These are phyloP conservation scores for Groenewaldozyma auringiensis DNA, from an alignment of 1,139 yeast species.

Conservation along the genomic window DNA sequence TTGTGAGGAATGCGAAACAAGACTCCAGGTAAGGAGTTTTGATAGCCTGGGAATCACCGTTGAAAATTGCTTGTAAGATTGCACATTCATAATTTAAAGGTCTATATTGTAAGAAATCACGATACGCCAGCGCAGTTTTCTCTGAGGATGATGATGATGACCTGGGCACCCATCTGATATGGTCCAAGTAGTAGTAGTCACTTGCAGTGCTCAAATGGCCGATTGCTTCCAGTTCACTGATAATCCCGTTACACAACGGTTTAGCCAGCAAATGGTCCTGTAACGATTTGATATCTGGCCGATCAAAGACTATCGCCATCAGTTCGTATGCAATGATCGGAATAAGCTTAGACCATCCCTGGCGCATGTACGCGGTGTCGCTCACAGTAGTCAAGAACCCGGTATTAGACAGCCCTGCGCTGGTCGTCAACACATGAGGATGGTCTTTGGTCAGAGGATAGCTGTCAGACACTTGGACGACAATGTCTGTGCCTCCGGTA, in stretches of 20 bases:
- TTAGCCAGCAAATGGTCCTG: constrained; percentile 67
- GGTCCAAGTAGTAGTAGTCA: background rate
- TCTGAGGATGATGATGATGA: background rate
- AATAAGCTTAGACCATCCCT: constrained; percentile 80
- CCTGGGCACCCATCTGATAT: background rate
- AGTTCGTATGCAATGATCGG: constrained; percentile 76
- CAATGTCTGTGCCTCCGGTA: no score
- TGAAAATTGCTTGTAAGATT: constrained; percentile 71
- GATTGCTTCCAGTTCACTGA: constrained; percentile 64
- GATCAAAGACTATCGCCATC: constrained; percentile 63
- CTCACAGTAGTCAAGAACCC: background rate
- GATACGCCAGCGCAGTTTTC: background rate
- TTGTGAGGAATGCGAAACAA: constrained; percentile 72
- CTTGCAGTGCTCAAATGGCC: constrained; percentile 35
- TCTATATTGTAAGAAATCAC: background rate
- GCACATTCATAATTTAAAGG: constrained; percentile 4
- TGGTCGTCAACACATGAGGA: background rate
- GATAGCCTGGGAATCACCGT: constrained; percentile 78
- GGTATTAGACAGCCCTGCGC: background rate
- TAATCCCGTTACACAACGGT: constrained; percentile 74
- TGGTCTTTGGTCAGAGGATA: background rate
- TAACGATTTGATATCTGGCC: constrained; percentile 51
- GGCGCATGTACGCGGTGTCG: constrained; percentile 45
- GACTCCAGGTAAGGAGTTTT: constrained; percentile 88
- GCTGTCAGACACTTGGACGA: background rate